Base-by-base conservation (phyloP, 225 moss, liverwort and hornwort genomes). In the Lunularia cruciata region DNA sequence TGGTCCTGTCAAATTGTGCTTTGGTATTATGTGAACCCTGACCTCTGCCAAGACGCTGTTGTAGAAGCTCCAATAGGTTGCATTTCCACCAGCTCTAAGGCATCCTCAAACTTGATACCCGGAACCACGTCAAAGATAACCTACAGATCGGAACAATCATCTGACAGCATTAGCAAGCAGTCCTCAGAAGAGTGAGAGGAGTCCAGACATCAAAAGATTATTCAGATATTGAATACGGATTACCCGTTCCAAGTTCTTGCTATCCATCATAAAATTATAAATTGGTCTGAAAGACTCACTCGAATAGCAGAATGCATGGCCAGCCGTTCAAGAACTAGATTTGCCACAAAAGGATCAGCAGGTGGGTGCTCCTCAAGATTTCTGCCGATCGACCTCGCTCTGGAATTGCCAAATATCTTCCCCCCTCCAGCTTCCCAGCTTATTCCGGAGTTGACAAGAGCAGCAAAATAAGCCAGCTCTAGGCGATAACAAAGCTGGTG, bases 81-180 rank as follows among this genome's bases (percentile, higher is more conserved):
- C 79, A 88, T 79, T 63, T 79, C 84, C 45, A 93, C 48, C 57
- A 99, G 73, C 49, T 85, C 82, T 57, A 98, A 55, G 7, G 89
- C 91, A 81, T 93, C 93, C 43, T 79, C 75, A 36, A 86, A 83
- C 76, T 83, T 87, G 66, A 98, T 88, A 35, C 77, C 82, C 7
- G 98, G 98, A 82, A 93, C 89, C 25, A 91, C 72, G 60, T 98
- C 90, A 88, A 98, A 93, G 59, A 93, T 89, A 33, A 88, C 86
- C 86, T 90, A 65, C 47, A 83, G 8, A 64, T 76, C 27, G 63
- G 28, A 39, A 32, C 66, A 7, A 37, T 25, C 39, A 36, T 9
- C n/a, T n/a, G n/a, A n/a, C n/a, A n/a, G n/a, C n/a, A n/a, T n/a
- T 19, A 30, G 31, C 40, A 63, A 22, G 43, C 9, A 7, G 9